Evolutionary conservation across 2,329 filamentous ascomycete genomes (phyloP).

Genomic region (Venturia carpophila): DNA sequence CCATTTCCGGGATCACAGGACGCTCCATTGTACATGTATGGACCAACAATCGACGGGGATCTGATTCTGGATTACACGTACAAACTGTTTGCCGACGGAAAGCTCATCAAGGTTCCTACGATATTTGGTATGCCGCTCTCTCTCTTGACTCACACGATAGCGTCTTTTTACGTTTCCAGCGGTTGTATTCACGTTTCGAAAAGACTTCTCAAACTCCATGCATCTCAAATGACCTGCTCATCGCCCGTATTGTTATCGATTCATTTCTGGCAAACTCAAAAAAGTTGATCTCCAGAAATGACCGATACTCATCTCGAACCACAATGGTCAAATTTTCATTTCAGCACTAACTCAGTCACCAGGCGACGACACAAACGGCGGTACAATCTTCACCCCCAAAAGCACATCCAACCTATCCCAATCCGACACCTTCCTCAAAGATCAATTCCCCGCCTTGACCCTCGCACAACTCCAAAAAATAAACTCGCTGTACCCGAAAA

Average conservation of each 20-base stretch:
- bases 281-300: no score
- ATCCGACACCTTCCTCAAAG: slow-evolving; percentile 48
- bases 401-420: slow-evolving; percentile 40
- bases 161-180: no score
- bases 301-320: slow-evolving; percentile 43
- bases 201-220: no score
- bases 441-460: slow-evolving; percentile 52
- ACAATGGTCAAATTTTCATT: slow-evolving; percentile 22
- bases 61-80: slow-evolving; percentile 47
- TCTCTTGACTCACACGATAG: slow-evolving; percentile 42
- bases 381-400: slow-evolving; percentile 52
- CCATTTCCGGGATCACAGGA: slow-evolving; percentile 34
- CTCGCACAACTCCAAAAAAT: slow-evolving; percentile 44
- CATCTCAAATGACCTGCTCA: no score
- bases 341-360: background rate
- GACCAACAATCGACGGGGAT: slow-evolving; percentile 49
- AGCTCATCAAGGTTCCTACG: slow-evolving; percentile 57
- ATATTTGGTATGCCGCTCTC: slow-evolving; percentile 50
- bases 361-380: slow-evolving; percentile 51
- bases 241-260: no score
- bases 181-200: no score
- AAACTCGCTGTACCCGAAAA: slow-evolving; percentile 48
- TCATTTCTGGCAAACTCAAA: no score
- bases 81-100: slow-evolving; percentile 47
- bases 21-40: slow-evolving; percentile 44